Evolutionary conservation across 2,329 filamentous ascomycete species (phyloP).

Genomic region (Corniculantispora saksenae): DNA sequence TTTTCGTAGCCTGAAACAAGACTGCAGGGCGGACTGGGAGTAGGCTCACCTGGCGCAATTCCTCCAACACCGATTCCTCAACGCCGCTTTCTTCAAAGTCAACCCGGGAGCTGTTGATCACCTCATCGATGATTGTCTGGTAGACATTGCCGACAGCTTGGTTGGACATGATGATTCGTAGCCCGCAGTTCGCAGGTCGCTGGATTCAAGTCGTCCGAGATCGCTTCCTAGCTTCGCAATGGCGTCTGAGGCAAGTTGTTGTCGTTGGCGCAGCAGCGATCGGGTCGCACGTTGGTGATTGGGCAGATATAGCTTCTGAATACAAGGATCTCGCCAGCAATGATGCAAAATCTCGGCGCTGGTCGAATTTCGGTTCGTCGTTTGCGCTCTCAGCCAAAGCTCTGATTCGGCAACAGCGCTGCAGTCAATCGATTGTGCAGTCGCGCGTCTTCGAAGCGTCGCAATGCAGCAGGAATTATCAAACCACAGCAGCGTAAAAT

Average conservation of each 20-base stretch:
- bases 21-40: not conserved
- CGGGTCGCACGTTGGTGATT: not conserved
- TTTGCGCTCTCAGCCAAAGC: not conserved
- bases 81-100: conserved; percentile 98
- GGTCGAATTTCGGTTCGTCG: not conserved
- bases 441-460: not conserved
- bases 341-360: not conserved
- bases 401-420: not conserved
- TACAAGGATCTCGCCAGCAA: not conserved
- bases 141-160: conserved; percentile 74
- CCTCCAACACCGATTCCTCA: conserved; percentile 80
- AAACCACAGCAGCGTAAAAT: not conserved
- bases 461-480: not conserved
- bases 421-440: conserved; percentile 1
- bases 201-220: conserved; percentile 13
- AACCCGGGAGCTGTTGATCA: conserved; percentile 87
- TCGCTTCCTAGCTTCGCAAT: conserved; percentile 9
- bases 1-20: not conserved
- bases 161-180: conserved; percentile 55
- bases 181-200: not conserved
- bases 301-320: not conserved
- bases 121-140: conserved; percentile 74
- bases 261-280: not conserved
- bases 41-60: conserved; percentile 78
- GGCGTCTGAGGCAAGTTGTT: not conserved